Conservation (phyloP, 495 filamentous ascomycete species). For the Podospora appendiculata region DNA sequence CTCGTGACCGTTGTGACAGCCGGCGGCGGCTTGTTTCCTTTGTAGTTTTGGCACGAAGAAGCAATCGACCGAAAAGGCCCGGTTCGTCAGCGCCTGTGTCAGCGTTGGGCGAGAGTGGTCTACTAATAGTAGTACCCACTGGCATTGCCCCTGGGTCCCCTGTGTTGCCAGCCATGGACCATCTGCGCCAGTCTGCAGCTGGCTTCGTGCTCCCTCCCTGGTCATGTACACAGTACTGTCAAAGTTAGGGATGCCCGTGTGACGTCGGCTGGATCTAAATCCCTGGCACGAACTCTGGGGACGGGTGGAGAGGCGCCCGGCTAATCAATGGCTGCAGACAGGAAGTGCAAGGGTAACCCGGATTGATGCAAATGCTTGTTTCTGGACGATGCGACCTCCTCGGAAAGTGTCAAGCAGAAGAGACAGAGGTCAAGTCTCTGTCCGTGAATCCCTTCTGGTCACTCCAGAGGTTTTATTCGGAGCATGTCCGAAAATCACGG, state of each 20-base stretch:
- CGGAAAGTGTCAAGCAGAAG: too few relatives aligned
- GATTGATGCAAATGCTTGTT: neutral
- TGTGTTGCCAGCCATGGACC: neutral
- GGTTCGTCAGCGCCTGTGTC: neutral
- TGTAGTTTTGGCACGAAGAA: conserved; percentile 5
- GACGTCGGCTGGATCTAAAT: neutral
- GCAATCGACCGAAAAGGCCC: conserved; percentile 4
- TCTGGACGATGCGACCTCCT: neutral
- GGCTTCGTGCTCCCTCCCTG: neutral
- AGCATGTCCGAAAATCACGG: too few relatives aligned
- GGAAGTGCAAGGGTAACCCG: neutral
- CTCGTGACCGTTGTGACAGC: neutral
- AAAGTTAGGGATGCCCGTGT: neutral
- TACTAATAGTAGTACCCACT: conserved; percentile 5
- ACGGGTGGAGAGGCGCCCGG: neutral
- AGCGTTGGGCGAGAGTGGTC: conserved; percentile 4
- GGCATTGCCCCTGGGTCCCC: too few relatives aligned
- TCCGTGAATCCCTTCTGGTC: too few relatives aligned
- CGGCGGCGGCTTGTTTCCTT: neutral
- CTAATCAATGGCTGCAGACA: neutral
- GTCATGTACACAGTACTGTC: neutral
- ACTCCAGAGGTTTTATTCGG: too few relatives aligned
- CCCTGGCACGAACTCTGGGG: conserved; percentile 1
- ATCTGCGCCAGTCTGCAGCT: conserved; percentile 1
- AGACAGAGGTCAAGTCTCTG: too few relatives aligned